phyloP scores from a whole-genome alignment of 2,329 filamentous ascomycete genomes.

The Raffaelea arxii region DNA sequence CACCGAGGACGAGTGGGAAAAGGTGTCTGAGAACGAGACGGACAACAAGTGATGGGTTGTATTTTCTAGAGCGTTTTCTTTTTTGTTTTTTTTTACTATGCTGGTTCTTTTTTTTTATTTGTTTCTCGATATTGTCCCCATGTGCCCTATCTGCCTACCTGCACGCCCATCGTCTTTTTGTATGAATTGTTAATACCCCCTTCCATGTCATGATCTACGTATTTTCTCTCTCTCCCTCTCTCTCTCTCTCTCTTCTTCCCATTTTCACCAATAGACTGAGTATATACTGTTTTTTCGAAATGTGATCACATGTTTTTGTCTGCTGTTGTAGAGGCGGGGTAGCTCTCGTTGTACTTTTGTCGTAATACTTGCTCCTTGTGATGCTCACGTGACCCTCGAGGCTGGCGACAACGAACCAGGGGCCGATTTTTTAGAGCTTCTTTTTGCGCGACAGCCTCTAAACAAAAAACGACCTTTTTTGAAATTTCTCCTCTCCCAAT shows the following conservation, averaged over 20 bases:
- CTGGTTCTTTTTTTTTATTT: too few relatives aligned
- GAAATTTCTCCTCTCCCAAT: not conserved
- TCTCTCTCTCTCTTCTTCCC: not conserved
- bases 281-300: too few relatives aligned
- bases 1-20: slow-evolving; percentile 97
- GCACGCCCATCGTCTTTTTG: too few relatives aligned
- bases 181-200: too few relatives aligned
- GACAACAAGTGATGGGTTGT: not conserved
- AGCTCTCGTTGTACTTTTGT: not conserved
- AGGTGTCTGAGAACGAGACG: slow-evolving; percentile 58
- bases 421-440: not conserved
- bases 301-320: too few relatives aligned
- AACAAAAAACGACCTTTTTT: not conserved
- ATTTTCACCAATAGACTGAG: too few relatives aligned
- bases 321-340: not conserved
- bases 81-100: not conserved
- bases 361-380: too few relatives aligned
- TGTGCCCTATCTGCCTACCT: too few relatives aligned
- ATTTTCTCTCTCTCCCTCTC: too few relatives aligned
- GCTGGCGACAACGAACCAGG: not conserved
- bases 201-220: too few relatives aligned
- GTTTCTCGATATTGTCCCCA: too few relatives aligned
- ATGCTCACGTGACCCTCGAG: not conserved
- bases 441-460: too few relatives aligned
- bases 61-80: not conserved